Base-by-base conservation (phyloP, 306 rosid species). In the Gleditsia sinensis region DNA sequence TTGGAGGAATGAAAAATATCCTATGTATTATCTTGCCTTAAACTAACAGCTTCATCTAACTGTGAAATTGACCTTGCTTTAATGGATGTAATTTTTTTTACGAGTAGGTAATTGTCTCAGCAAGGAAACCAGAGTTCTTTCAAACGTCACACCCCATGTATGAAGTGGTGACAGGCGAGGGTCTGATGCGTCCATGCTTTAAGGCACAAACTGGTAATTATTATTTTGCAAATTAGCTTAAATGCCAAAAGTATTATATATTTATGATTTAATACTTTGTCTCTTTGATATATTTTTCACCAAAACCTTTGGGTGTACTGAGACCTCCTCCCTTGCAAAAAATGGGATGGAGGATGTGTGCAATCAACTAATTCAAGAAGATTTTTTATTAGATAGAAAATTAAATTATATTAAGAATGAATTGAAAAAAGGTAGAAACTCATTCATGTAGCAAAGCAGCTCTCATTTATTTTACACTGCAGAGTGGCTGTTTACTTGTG, bases 61-160 rank as follows among this genome's bases (percentile, higher is more conserved):
- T 27, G 9, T 42, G 65, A 40, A 60, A 63, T 69, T 63, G 57
- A 53, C 50, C 20, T 32, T 34, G 68, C 69, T 36, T 84, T 7
- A 56, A 63, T 54, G 39, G 59, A 23, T 45, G 65, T 70, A 30
- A 20, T 14, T 73, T 37, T 12, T 66, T 81, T 69, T 27, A 37
- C 78, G 56, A 43, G 34, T 76, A 94, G 97, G 97, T 91, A 61
- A 91, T 94, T 75, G 96, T 94, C 73, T 94, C 98, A 14, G 97
- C 98, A 24, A 94, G 93, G 87, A 94, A 94, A 83, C 98, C 98
- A 61, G 97, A 94, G 75, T 94, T 94, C 90, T 94, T 94, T 81
- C 98, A 91, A 77, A 94, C 54, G 82, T 85, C 97, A 66, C 96
- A 89, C 72, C 98, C 98, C 57, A 81, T 91, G 97, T 91, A 94